A percentile compares a stretch with the other conserved stretches of the same genome.
Conservation (phyloP, 768 basidiomycete genomes). For the Stropharia rugosoannulata region DNA sequence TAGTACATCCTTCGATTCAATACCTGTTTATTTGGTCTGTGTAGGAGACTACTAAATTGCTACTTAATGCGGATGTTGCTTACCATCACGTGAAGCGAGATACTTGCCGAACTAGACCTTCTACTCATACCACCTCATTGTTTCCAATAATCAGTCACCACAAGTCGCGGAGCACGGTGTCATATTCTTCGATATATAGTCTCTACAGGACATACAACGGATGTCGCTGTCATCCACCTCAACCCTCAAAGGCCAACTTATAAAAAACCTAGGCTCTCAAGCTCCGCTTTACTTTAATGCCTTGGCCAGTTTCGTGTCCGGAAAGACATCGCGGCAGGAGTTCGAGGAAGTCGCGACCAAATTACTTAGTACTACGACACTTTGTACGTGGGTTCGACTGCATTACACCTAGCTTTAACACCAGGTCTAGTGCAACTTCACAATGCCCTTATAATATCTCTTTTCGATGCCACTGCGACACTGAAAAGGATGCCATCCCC, state of each 20-base stretch:
- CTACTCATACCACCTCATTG: too few species aligned
- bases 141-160: too few species aligned
- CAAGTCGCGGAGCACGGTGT: too few species aligned
- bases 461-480: conserved; percentile 74
- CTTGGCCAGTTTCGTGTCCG: conserved; percentile 67
- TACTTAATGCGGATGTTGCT: too few species aligned
- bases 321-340: conserved; percentile 67
- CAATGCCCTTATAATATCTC: conserved; percentile 79
- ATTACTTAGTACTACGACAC: conserved; percentile 56
- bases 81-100: too few species aligned
- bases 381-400: conserved; percentile 28
- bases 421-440: conserved; percentile 64
- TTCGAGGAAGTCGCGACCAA: conserved; percentile 72
- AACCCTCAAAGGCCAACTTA: conserved; percentile 69
- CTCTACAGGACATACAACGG: too few species aligned
- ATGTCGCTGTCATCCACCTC: conserved; percentile 81
- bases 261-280: conserved; percentile 57
- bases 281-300: conserved; percentile 60
- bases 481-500: conserved; percentile 68
- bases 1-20: too few species aligned
- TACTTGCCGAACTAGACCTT: too few species aligned
- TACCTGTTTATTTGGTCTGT: too few species aligned
- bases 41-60: too few species aligned
- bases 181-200: too few species aligned
- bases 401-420: conserved; percentile 8